These are phyloP conservation scores for Pistacia atlantica DNA, from an alignment of 345 rosid species.

Conservation along the genomic window DNA sequence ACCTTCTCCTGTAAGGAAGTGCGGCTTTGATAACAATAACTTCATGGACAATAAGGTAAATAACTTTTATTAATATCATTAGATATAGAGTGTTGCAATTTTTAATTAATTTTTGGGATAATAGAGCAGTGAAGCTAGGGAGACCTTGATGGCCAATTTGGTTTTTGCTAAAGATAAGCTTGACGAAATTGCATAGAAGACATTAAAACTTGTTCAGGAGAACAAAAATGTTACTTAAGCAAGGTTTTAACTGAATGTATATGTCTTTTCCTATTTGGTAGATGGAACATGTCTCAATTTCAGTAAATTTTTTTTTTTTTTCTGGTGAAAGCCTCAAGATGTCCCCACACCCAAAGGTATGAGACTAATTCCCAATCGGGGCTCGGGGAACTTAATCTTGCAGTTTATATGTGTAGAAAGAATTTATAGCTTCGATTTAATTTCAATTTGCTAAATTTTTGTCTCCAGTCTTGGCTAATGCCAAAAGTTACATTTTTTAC, in stretches of 20 bases:
- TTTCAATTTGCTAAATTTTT: no score
- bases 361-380: no score
- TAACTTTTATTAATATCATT: neutral
- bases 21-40: constrained; percentile 12
- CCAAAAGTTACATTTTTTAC: no score
- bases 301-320: neutral
- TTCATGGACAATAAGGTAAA: constrained; percentile 28
- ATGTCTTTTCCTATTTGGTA: neutral
- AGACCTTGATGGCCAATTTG: constrained; percentile 37
- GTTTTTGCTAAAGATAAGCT: constrained; percentile 58
- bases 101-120: constrained; percentile 20
- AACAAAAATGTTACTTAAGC: constrained; percentile 49
- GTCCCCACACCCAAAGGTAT: no score
- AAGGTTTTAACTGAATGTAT: neutral
- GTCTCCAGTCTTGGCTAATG: no score
- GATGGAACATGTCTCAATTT: neutral
- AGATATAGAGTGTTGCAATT: neutral
- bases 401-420: neutral
- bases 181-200: constrained; percentile 44
- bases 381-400: no score
- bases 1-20: constrained; percentile 29
- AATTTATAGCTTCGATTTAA: no score
- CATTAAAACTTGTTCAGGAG: constrained; percentile 40
- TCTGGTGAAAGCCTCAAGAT: no score
- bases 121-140: constrained; percentile 36